phyloP scores from a whole-genome alignment of 2,329 filamentous ascomycete genomes.

The Scedosporium dehoogii region DNA sequence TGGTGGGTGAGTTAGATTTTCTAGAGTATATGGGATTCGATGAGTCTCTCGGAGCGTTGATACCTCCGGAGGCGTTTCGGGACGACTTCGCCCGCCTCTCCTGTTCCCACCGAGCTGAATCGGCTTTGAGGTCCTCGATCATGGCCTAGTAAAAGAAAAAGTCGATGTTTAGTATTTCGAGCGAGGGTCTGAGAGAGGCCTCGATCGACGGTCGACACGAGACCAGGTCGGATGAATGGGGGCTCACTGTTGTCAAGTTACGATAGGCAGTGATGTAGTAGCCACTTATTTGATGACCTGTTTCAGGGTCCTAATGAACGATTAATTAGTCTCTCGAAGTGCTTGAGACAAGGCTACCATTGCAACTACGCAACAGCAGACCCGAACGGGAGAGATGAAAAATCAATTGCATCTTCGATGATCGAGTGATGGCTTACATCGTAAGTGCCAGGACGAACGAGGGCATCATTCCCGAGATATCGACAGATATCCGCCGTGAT shows the following conservation, averaged over 20 bases:
- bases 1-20: conserved; percentile 47
- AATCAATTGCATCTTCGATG: background rate
- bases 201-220: background rate
- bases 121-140: conserved; percentile 53
- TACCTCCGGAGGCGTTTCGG: conserved; percentile 48
- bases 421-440: conserved; percentile 45
- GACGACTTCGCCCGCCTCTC: conserved; percentile 47
- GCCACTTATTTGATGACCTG: conserved; percentile 53
- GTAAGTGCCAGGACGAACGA: conserved; percentile 65
- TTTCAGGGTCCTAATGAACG: conserved; percentile 37
- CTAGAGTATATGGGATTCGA: conserved; percentile 34
- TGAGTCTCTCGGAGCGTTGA: conserved; percentile 39
- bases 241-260: conserved; percentile 64
- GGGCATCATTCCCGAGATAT: conserved; percentile 73
- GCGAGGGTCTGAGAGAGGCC: background rate
- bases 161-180: background rate
- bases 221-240: background rate
- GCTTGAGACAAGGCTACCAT: background rate
- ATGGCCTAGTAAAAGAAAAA: conserved; percentile 35
- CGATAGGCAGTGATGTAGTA: conserved; percentile 74
- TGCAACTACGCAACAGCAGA: background rate
- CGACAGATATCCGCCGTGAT: conserved; percentile 79
- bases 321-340: conserved; percentile 8
- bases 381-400: background rate
- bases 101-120: conserved; percentile 52